Evolutionary conservation across 352 stramenopile genomes (phyloP).

Genomic region (Globisporangium solare): DNA sequence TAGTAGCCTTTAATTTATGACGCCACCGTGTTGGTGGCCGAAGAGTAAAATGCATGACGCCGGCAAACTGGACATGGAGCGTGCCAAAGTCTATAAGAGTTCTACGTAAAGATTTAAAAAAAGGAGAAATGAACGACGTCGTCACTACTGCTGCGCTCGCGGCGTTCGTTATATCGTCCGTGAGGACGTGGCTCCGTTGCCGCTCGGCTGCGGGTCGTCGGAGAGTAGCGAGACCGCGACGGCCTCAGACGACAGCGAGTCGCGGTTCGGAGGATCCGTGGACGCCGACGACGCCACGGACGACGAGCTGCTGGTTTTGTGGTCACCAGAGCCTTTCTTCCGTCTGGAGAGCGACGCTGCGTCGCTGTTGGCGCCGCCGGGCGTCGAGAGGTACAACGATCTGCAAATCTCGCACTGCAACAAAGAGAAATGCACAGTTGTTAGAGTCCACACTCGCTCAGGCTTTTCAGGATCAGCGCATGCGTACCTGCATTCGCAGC

Average conservation of each 20-base stretch:
- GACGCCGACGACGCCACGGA: not conserved
- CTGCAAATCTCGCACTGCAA: constrained; percentile 44
- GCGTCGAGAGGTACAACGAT: constrained; percentile 30
- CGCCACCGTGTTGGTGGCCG: constrained; percentile 1
- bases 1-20: constrained; percentile 10
- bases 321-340: not conserved
- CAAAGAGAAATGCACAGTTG: not conserved
- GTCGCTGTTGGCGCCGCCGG: not conserved
- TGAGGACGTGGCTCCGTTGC: not conserved
- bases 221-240: not conserved
- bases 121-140: no score
- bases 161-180: not conserved
- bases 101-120: no score
- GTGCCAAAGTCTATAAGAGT: not conserved
- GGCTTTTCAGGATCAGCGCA: not conserved
- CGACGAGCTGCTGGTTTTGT: not conserved
- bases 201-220: not conserved
- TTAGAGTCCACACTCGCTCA: constrained; percentile 5
- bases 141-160: no score
- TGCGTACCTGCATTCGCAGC: constrained; percentile 50
- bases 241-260: not conserved
- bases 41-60: not conserved
- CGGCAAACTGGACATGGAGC: not conserved
- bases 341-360: not conserved
- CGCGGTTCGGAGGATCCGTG: not conserved